Evolutionary conservation across 805 yeast genomes (phyloP), one percentile per base, ranked within the genome.

Genomic region (Ogataea naganishii): DNA sequence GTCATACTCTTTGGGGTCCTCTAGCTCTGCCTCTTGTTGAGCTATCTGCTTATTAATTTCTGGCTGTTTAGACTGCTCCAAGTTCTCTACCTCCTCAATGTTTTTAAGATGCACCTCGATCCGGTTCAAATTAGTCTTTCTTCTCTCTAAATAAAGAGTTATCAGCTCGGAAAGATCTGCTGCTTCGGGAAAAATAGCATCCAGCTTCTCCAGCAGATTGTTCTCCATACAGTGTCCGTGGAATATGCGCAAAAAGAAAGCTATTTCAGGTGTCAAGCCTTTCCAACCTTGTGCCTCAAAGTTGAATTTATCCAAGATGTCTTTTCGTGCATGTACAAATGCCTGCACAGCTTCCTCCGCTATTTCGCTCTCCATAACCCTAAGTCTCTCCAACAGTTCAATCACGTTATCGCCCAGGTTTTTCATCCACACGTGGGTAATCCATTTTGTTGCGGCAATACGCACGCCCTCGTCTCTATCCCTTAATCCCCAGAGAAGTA

Each of bases 401-500:
- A 78, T 56, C 11, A 89, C 58, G 51, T 85, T 88, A 38, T 79
- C 77, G 38, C 79, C 66, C 13, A 78, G 69, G 5, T 69, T 60
- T 16, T 69, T 69, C 29, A 81, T 65, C 97, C 97, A 92, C 25
- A 67, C 67, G 17, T 61, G 57, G 3, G 82, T 66, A 26, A 92
- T 63, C 75, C 86, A 68, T 38, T 72, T 69, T 1, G 66, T 55
- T 5, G 95, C 85, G 0, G 95, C 89, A 17, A 60, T 61, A 39
- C 73, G 61, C 1, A 92, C 96, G 5, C 63, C 41, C 4, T 66
- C 73, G 39, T 88, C 96, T 40, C 96, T 71, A 53, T 89, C 98
- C 37, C 73, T 75, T 29, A 89, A 63, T 3, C 98, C 97, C 85
- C 95, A 82, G 24, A 66, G 63, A 14, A 92, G 61, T 15, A 92